Evolutionary conservation across 2,329 filamentous ascomycete genomes (phyloP), one percentile per base, ranked within the genome.

Genomic region (Epicoccum nigrum): DNA sequence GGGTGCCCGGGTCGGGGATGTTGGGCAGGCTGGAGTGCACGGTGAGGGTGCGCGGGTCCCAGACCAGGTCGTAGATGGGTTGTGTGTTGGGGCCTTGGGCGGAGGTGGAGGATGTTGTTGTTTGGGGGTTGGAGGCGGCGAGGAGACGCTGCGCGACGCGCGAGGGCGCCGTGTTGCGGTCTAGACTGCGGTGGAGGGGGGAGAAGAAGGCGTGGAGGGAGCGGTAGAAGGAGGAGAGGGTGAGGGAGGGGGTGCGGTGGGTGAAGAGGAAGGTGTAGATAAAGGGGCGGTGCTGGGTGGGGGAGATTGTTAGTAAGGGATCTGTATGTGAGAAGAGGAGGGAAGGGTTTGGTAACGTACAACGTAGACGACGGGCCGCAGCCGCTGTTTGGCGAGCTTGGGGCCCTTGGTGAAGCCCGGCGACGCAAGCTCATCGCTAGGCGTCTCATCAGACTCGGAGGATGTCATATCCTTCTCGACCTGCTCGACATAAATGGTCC

Each of bases 231-330:
- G 68, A 65, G 2, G 73, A 60, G 7, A 77, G 69, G 28, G 63
- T 68, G 15, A 82, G 67, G 1, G 84, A 82, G 45, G 83, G 79
- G 6, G 87, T 86, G 38, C 79, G 78, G 33, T 81, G 75, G 39
- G 81, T 74, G 70, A 93, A 93, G 4, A 94, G 76, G 54, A 94
- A 87, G 1, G 86, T 83, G 68, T 89, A 92, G 39, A 93, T 82
- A 71, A 93, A 93, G 0, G 90, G 90, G 19, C 81, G 83, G 68
- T 86, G 77, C 70, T 74, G 41, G 13, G 6, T 1, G n/a, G n/a
- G n/a, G n/a, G n/a, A 2, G 4, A 30, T 55, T 42, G 51, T 41
- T 20, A 17, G 11, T 8, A 25, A 8, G 11, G 4, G 23, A 25
- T 9, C 9, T 25, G 23, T 9, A 25, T 25, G 23, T 25, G 9